Conservation (phyloP, 805 yeast genomes). For the Saccharomyces paradoxus region DNA sequence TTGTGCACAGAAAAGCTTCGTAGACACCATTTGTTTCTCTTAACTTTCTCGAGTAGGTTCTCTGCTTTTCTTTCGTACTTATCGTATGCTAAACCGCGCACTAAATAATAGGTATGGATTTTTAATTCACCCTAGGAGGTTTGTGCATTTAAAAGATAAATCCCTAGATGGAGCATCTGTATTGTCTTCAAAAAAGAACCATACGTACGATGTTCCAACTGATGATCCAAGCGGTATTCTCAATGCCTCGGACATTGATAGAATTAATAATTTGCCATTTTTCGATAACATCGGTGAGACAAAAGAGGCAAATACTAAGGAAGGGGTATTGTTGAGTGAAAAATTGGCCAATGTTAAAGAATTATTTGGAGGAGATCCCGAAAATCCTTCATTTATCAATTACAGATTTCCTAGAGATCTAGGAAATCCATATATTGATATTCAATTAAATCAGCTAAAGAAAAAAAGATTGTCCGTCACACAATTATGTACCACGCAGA, state of each 20-base stretch:
- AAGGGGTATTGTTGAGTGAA: constrained; percentile 2
- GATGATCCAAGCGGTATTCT: neutral
- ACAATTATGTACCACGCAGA: constrained; percentile 40
- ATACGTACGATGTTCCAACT: neutral
- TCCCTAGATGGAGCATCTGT: neutral
- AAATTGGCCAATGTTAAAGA: constrained; percentile 14
- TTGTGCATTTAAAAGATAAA: neutral
- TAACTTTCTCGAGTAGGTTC: neutral
- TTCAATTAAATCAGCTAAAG: neutral
- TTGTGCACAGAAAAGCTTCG: neutral
- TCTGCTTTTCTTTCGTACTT: neutral
- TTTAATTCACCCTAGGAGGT: neutral
- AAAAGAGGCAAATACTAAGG: constrained; percentile 4
- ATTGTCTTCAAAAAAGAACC: neutral
- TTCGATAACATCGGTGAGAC: constrained; percentile 2
- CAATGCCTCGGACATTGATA: neutral
- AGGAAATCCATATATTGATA: constrained; percentile 14
- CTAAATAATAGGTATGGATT: neutral
- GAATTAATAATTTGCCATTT: constrained; percentile 9
- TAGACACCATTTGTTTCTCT: neutral
- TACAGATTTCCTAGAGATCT: constrained; percentile 12
- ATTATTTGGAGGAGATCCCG: constrained; percentile 14
- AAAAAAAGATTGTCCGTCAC: constrained; percentile 39
- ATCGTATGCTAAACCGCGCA: neutral
- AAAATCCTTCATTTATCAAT: constrained; percentile 10